Percentiles rank a stretch among this genome's conserved stretches.
Evolutionary conservation across 225 moss, liverwort and hornwort genomes (phyloP).

Genomic region (Pleurozium schreberi): DNA sequence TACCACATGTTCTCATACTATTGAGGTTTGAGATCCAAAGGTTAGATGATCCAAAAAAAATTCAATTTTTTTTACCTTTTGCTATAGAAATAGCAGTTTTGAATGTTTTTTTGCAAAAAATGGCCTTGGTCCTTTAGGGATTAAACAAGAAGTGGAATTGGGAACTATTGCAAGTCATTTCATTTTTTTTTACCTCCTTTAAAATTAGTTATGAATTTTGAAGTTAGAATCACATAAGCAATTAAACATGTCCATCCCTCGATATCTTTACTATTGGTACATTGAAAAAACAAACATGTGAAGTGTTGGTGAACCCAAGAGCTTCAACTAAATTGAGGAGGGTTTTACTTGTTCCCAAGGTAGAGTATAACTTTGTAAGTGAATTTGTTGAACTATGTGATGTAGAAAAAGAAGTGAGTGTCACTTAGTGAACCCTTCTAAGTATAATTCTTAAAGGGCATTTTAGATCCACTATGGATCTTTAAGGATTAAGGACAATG

Average conservation of each 20-base stretch:
- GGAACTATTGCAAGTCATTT: not conserved
- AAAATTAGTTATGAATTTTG: not conserved
- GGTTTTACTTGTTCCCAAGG: not conserved
- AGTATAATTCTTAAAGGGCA: too few relatives aligned
- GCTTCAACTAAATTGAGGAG: not conserved
- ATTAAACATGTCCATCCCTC: too few relatives aligned
- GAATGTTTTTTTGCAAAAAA: too few relatives aligned
- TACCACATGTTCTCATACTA: too few relatives aligned
- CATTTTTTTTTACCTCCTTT: not conserved
- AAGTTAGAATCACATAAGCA: not conserved
- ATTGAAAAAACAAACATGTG: not conserved
- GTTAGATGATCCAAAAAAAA: too few relatives aligned
- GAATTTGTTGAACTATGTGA: not conserved
- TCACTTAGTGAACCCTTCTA: fast-evolving
- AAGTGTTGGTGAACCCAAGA: not conserved
- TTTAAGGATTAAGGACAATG: too few relatives aligned
- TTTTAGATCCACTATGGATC: too few relatives aligned
- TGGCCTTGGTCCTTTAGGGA: too few relatives aligned
- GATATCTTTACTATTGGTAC: fast-evolving
- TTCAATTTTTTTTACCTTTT: too few relatives aligned
- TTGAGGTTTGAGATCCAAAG: too few relatives aligned
- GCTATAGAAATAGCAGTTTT: too few relatives aligned
- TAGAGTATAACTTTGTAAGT: not conserved
- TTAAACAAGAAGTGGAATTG: too few relatives aligned
- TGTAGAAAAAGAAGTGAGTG: not conserved